These are phyloP conservation scores for Diaporthe longicolla DNA, from an alignment of 2,329 filamentous ascomycete species.

Conservation along the genomic window DNA sequence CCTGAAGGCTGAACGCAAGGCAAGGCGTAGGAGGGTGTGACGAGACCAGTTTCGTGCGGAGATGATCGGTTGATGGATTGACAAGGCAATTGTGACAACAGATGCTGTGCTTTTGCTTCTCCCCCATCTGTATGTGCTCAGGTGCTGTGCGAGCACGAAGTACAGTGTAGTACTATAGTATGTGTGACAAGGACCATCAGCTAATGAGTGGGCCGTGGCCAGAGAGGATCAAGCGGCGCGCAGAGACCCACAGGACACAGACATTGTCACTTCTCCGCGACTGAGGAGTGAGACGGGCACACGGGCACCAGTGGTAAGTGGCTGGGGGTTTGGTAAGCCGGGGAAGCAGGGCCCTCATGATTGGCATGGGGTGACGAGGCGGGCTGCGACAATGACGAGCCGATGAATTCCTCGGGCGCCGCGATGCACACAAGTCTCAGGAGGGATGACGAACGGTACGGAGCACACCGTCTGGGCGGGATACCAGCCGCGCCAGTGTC, in stretches of 20 bases:
- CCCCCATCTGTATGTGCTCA: not conserved
- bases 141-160: not conserved
- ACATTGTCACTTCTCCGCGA: constrained; percentile 14
- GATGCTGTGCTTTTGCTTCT: not conserved
- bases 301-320: constrained; percentile 2
- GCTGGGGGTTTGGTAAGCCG: not conserved
- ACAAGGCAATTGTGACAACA: constrained; percentile 10
- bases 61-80: constrained; percentile 7
- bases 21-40: not conserved
- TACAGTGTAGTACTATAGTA: not conserved
- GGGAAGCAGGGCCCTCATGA: constrained; percentile 14
- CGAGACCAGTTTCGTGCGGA: not conserved
- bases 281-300: not conserved
- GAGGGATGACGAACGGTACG: not conserved
- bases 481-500: not conserved
- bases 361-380: constrained; percentile 34
- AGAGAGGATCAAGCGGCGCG: not conserved
- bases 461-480: not conserved
- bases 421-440: constrained; percentile 21
- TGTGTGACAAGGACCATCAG: constrained; percentile 18
- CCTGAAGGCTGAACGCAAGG: constrained; percentile 5
- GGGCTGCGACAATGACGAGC: constrained; percentile 30
- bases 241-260: constrained; percentile 31
- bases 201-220: constrained; percentile 19
- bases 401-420: constrained; percentile 30